A percentile compares a stretch with the other conserved stretches of the same genome.
Evolutionary conservation across 331 rosid species (phyloP).

Genomic region (Acacia concinna): DNA sequence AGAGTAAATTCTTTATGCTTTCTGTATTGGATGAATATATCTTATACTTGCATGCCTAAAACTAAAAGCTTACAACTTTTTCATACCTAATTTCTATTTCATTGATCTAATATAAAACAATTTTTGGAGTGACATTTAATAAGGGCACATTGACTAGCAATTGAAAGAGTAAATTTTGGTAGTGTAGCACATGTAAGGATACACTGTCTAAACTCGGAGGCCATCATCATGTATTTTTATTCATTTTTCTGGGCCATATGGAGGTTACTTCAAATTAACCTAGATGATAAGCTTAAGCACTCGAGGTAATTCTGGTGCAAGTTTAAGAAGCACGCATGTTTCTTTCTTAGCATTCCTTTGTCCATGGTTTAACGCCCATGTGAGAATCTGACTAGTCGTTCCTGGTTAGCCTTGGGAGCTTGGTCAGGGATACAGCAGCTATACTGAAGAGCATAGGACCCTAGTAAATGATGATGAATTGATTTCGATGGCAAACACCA

Average conservation of each 20-base stretch:
- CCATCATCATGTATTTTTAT: not conserved
- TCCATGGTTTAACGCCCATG: not conserved
- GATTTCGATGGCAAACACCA: constrained; percentile 37
- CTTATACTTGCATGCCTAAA: not conserved
- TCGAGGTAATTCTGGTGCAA: not conserved
- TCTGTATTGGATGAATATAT: not conserved
- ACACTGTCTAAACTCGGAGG: not conserved
- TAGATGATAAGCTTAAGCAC: not conserved
- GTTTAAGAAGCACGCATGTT: not conserved
- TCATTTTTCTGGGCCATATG: not conserved
- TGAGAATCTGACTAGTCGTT: constrained; percentile 29
- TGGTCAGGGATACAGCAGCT: constrained; percentile 45
- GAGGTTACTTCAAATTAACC: constrained; percentile 14
- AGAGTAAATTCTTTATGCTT: constrained; percentile 52
- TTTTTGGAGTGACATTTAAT: not conserved
- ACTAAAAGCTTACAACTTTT: constrained; percentile 7
- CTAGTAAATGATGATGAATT: constrained; percentile 45
- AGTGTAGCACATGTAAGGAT: not conserved
- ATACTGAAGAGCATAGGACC: constrained; percentile 43
- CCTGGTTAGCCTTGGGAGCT: constrained; percentile 79
- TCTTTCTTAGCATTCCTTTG: constrained; percentile 15
- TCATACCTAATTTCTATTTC: not conserved
- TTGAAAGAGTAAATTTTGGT: not conserved
- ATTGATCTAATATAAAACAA: constrained; percentile 18
- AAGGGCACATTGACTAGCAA: not conserved